Conservation (phyloP, 2,329 filamentous ascomycete genomes). For the Paecilomyces sp. region DNA sequence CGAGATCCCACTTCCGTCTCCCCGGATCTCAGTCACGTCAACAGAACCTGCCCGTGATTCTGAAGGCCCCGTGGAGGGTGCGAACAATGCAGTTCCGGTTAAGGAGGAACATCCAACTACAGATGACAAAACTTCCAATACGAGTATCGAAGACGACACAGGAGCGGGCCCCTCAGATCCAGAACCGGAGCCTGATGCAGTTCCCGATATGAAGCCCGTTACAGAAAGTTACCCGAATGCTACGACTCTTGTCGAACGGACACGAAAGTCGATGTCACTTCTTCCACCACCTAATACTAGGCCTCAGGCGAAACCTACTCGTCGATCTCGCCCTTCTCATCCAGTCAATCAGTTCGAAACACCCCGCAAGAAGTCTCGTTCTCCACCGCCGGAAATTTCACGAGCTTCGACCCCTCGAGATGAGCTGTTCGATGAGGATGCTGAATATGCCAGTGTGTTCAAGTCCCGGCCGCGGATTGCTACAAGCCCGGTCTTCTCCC, state of each 20-base stretch:
- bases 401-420: constrained; percentile 52
- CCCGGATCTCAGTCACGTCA: neutral
- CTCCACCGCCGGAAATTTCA: constrained; percentile 9
- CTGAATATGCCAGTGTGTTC: constrained; percentile 76
- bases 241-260: constrained; percentile 64
- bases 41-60: neutral
- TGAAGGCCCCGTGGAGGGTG: neutral
- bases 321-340: constrained; percentile 31
- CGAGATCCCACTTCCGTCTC: neutral
- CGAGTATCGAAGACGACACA: neutral
- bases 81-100: neutral
- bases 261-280: constrained; percentile 70
- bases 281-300: constrained; percentile 33
- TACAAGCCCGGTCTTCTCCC: constrained; percentile 57
- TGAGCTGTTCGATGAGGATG: constrained; percentile 62
- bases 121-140: constrained; percentile 2
- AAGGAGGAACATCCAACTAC: constrained; percentile 2
- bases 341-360: constrained; percentile 53
- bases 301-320: constrained; percentile 14
- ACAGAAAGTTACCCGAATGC: constrained; percentile 12
- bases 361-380: constrained; percentile 26
- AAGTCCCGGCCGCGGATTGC: constrained; percentile 75
- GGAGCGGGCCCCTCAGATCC: constrained; percentile 12
- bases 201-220: constrained; percentile 7
- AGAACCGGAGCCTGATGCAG: constrained; percentile 10